Conservation (phyloP, 306 rosid species). For the Lathyrus aphaca region DNA sequence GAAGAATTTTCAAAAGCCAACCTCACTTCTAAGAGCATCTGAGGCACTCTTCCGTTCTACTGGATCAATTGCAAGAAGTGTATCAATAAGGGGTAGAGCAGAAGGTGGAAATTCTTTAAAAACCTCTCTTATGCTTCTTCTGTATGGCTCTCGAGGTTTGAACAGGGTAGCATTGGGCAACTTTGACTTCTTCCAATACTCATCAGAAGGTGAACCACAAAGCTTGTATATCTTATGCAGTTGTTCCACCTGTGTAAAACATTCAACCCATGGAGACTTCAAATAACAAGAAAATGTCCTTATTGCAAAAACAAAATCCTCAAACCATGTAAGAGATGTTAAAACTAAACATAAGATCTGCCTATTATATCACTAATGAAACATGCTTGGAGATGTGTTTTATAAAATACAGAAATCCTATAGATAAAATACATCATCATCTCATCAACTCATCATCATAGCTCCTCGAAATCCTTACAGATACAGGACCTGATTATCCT, state of each 20-base stretch:
- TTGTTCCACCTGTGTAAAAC: slow-evolving; percentile 76
- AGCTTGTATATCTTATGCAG: slow-evolving; percentile 93
- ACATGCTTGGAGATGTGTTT: slow-evolving; percentile 3
- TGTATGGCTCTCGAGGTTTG: slow-evolving; percentile 89
- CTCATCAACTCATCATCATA: neutral
- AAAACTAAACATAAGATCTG: slow-evolving; percentile 16
- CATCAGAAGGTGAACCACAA: slow-evolving; percentile 95
- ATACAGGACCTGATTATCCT: slow-evolving; percentile 17
- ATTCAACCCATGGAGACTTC: slow-evolving; percentile 22
- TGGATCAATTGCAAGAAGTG: slow-evolving; percentile 94
- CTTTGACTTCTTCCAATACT: slow-evolving; percentile 83
- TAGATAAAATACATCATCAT: neutral
- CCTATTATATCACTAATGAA: neutral
- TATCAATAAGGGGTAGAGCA: slow-evolving; percentile 75
- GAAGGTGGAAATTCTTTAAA: slow-evolving; percentile 88
- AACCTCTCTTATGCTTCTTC: slow-evolving; percentile 68
- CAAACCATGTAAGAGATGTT: slow-evolving; percentile 9
- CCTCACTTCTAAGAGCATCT: slow-evolving; percentile 81
- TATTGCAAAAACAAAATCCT: slow-evolving; percentile 20
- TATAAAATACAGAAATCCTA: slow-evolving; percentile 20
- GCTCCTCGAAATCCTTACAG: slow-evolving; percentile 14
- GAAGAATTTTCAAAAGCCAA: slow-evolving; percentile 40
- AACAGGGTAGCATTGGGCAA: slow-evolving; percentile 88
- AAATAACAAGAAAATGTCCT: slow-evolving; percentile 30
- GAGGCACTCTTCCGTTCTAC: slow-evolving; percentile 80